Base-by-base conservation (phyloP, 371 early-diverging fungal species). In the Apophysomyces elegans region DNA sequence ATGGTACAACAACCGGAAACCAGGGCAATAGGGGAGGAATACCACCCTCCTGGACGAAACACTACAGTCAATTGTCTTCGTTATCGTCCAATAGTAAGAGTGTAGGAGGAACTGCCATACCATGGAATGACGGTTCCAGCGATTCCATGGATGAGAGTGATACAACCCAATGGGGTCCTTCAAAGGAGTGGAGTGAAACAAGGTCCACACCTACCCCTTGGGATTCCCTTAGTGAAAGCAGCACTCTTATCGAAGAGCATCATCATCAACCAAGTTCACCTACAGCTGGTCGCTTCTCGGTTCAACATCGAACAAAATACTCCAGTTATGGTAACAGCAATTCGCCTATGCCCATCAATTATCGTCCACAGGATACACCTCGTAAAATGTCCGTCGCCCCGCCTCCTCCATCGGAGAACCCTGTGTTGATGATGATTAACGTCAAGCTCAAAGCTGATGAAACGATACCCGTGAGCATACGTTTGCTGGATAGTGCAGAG, bases 401-500 rank as follows among this genome's bases (percentile, higher is more conserved):
- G 6, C 54, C 54, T 7, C 54, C 54, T n/a, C 54, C 54, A 21
- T 50, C 54, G 2, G 54, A 50, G 21, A 50, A 50, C 11, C 54
- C 54, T 50, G 54, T 50, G 21, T 18, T 50, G n/a, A 21, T 21
- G 21, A 21, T 5, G 54, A 50, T 50, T 26, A 50, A 50, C 21
- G 4, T 50, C 7, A 26, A 50, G 21, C 21, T 50, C 5, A 50
- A 9, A 2, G 21, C 7, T 21, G 54, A 21, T 21, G 21, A n/a
- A n/a, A 50, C 16, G 54, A 50, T 50, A 50, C 54, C 54, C 21
- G 54, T 50, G 16, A 50, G 54, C 21, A 50, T 50, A 18, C 54
- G 54, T 18, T 50, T 50, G 54, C 54, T 50, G 7, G 54, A 50
- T 18, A 26, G 21, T 50, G 8, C 54, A 11, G 54, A 50, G 21